phyloP scores from a whole-genome alignment of 164 flowering plant genomes.

The Saururus chinensis region DNA sequence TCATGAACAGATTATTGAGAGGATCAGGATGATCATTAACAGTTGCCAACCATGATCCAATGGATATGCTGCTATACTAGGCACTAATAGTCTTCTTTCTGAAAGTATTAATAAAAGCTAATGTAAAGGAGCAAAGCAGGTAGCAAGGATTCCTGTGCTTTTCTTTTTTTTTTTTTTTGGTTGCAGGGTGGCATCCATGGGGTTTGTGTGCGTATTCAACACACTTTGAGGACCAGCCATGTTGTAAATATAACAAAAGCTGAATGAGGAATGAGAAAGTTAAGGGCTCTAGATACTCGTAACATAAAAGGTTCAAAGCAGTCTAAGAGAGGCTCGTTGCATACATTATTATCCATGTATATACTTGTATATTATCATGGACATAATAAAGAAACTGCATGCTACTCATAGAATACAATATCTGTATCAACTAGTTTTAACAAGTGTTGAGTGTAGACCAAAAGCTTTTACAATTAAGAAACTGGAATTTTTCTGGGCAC shows the following conservation, averaged over 20 bases:
- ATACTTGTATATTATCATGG: background rate
- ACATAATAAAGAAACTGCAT: background rate
- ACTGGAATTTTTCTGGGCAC: background rate
- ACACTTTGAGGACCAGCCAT: background rate
- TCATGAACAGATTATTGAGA: background rate
- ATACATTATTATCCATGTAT: background rate
- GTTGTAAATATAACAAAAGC: background rate
- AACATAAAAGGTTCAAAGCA: constrained; percentile 2
- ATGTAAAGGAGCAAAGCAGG: background rate
- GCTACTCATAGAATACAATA: too few relatives aligned
- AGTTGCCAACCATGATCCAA: background rate
- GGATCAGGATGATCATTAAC: background rate
- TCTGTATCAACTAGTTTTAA: too few relatives aligned
- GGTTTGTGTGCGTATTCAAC: background rate
- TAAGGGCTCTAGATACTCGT: background rate
- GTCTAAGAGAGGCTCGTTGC: background rate
- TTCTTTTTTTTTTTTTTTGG: background rate
- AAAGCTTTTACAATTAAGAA: background rate
- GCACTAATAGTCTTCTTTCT: background rate
- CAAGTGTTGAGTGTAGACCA: too few relatives aligned
- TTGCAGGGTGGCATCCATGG: constrained; percentile 2
- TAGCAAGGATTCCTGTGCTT: constrained; percentile 1
- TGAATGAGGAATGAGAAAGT: background rate
- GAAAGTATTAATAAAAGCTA: background rate
- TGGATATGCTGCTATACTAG: constrained; percentile 1